phyloP scores from a whole-genome alignment of 441 rosid genomes.

The Gossypium davidsonii region DNA sequence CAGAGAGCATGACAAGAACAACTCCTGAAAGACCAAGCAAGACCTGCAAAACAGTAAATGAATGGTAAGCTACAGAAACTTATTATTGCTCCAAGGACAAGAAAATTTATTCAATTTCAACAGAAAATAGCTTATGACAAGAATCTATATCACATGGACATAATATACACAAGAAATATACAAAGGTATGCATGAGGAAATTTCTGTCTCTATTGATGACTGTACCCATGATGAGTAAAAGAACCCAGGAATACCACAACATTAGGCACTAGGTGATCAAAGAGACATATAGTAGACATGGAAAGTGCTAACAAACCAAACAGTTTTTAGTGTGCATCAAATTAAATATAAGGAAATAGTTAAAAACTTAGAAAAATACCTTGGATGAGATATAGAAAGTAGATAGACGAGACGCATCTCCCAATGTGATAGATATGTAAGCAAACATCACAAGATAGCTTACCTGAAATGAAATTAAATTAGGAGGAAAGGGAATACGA shows the following conservation, averaged over 20 bases:
- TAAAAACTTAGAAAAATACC: slow-evolving; percentile 27
- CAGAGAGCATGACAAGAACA: slow-evolving; percentile 68
- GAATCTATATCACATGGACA: background rate
- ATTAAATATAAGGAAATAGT: background rate
- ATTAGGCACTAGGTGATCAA: background rate
- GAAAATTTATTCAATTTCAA: background rate
- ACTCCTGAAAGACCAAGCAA: slow-evolving; percentile 73
- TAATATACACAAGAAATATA: background rate
- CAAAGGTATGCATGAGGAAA: background rate
- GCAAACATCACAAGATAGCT: slow-evolving; percentile 77
- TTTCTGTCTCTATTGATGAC: background rate
- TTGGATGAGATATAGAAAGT: slow-evolving; percentile 57
- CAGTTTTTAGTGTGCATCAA: background rate
- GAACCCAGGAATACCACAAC: background rate
- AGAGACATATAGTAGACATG: background rate
- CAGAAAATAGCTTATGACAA: background rate
- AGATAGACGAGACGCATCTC: slow-evolving; percentile 46
- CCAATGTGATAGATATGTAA: slow-evolving; percentile 60
- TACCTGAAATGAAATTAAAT: slow-evolving; percentile 29
- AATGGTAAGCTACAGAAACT: slow-evolving; percentile 9
- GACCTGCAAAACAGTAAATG: slow-evolving; percentile 31
- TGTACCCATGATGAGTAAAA: background rate
- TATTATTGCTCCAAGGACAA: background rate
- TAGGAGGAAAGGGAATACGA: background rate
- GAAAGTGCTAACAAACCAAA: background rate